Base-by-base conservation (phyloP, 176 grass and related monocot genomes). In the Carex scoparia region DNA sequence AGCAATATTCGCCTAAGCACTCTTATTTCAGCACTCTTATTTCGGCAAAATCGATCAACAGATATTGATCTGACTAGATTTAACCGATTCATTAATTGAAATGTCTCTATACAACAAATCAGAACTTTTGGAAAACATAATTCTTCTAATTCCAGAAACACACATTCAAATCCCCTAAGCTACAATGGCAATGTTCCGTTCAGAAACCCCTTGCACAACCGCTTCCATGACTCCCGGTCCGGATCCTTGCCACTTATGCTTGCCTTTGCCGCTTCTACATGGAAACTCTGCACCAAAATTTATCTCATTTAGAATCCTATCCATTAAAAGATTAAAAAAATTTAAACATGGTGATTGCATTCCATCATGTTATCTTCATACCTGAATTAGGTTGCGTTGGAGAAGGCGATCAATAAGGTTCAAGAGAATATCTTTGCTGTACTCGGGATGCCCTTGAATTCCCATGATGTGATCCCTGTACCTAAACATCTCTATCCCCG, bases 401-500 rank as follows among this genome's bases (percentile, higher is more conserved):
- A 94, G 89, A 79, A 97, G 94, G 18, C 92, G 92, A 68, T 94
- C 88, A 6, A 91, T 70, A 62, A 97, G 87, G 87, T 92, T 92
- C 84, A 91, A 84, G 82, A 97, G 87, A 59, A 97, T 94, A 88
- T 93, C 92, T 85, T 93, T 93, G 81, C 81, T 94, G 89, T 97
- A 94, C 87, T 94, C 95, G 0, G 92, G 95, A 73, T 97, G 95
- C 30, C 95, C 95, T 81, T 97, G 95, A 62, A 97, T 87, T 66
- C 95, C 95, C 92, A 97, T 91, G 48, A n/a, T 79, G 80, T 89
- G 86, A 48, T 93, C 89, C 1, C 95, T 88, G 0, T 90, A 86
- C 1, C 87, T 81, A 85, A 94, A 97, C 89, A 97, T 97, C 89
- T 97, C 92, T 0, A 97, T 84, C 30, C 92, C 83, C 2, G 95